These are phyloP conservation scores for Puccinellia tenuiflora DNA, from an alignment of 176 grass and related monocot genomes.

Conservation along the genomic window DNA sequence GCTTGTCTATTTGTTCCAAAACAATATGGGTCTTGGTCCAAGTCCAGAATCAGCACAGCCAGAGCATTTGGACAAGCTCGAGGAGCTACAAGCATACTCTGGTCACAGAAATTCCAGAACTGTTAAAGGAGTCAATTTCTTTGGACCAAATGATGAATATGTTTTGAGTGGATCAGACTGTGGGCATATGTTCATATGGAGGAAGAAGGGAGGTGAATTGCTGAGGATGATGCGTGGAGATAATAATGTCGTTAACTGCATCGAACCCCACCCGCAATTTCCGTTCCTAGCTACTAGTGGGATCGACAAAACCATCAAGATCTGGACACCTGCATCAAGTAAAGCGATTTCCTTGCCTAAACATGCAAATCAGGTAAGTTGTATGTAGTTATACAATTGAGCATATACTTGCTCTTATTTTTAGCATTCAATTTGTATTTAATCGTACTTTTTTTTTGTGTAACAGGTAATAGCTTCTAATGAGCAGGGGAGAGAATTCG, in stretches of 20 bases:
- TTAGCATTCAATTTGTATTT: background rate
- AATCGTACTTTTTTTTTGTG: background rate
- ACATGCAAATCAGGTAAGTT: constrained; percentile 55
- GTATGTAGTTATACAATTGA: background rate
- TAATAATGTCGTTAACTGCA: constrained; percentile 62
- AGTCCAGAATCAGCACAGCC: constrained; percentile 28
- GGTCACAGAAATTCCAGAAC: constrained; percentile 83
- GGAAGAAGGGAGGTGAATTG: constrained; percentile 66
- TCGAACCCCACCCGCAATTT: constrained; percentile 64
- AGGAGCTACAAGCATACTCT: constrained; percentile 47
- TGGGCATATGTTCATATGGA: constrained; percentile 84
- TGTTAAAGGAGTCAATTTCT: constrained; percentile 79
- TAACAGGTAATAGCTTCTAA: constrained; percentile 64
- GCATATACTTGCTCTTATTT: background rate
- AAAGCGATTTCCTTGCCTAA: constrained; percentile 31
- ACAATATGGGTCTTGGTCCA: constrained; percentile 55
- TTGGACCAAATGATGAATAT: constrained; percentile 76
- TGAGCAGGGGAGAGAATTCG: constrained; percentile 34
- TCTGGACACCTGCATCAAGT: constrained; percentile 53
- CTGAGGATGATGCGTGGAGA: constrained; percentile 73
- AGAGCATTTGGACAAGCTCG: constrained; percentile 32
- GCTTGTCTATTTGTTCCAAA: constrained; percentile 66
- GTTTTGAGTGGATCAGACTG: constrained; percentile 85
- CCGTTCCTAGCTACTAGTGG: constrained; percentile 80
- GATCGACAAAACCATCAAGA: constrained; percentile 60